Conservation (phyloP, 1,139 yeast genomes). For the Yarrowia galli region DNA sequence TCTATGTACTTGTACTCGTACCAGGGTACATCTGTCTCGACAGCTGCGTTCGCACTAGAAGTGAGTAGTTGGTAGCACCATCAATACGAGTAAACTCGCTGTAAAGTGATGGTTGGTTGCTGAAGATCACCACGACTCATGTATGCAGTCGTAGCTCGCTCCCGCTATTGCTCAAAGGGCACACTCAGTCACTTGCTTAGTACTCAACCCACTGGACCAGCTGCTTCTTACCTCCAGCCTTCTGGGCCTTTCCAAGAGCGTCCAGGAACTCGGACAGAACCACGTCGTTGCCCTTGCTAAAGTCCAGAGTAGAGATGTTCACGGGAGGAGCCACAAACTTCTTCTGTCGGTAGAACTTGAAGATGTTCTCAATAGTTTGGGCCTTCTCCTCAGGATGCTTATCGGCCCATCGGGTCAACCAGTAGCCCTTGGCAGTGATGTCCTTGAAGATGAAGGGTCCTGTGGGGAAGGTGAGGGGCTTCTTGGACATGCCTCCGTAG, state of each 20-base stretch:
- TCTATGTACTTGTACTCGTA: neutral
- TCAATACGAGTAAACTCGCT: too few species aligned
- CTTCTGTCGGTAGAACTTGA: conserved; percentile 71
- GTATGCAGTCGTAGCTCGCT: too few species aligned
- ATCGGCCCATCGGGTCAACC: conserved; percentile 85
- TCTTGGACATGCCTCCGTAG: conserved; percentile 97
- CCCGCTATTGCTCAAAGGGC: too few species aligned
- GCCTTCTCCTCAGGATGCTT: conserved; percentile 68
- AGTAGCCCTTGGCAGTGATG: conserved; percentile 84
- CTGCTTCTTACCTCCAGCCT: conserved; percentile 55
- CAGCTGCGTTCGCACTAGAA: too few species aligned
- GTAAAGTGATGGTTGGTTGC: too few species aligned
- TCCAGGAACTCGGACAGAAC: conserved; percentile 59
- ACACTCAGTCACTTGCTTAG: neutral
- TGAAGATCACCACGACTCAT: too few species aligned
- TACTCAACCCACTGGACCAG: conserved; percentile 46
- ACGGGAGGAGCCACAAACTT: conserved; percentile 68
- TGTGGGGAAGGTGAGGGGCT: conserved; percentile 90
- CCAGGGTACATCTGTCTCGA: too few species aligned
- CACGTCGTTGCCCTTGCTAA: conserved; percentile 56
- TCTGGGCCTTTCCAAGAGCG: conserved; percentile 60
- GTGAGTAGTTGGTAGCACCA: too few species aligned
- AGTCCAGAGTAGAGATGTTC: conserved; percentile 56
- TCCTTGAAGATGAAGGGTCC: conserved; percentile 89
- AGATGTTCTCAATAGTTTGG: conserved; percentile 65